Base-by-base conservation (phyloP, 257 asterid genomes). In the Paraleonurus japonicus region DNA sequence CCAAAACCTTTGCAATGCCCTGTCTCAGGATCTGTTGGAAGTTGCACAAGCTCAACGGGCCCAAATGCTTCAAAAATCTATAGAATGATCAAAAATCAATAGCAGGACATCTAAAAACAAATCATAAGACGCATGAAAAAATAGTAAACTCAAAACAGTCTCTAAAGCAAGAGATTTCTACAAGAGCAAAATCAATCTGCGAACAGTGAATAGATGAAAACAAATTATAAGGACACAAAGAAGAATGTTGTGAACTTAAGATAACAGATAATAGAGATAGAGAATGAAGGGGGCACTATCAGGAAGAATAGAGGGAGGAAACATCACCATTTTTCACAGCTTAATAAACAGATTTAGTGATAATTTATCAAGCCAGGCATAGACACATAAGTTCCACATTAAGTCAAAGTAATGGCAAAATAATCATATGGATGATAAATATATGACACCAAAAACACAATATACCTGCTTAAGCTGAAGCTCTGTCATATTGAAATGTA, bases 1-100 rank as follows among this genome's bases (percentile, higher is more conserved):
- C 99, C 99, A 78, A 95, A 95, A 75, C 99, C 99, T 87, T 95
- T 92, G 90, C 99, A 95, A 72, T 92, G 98, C 61, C 98, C 99
- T 7, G 99, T 89, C 81, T 95, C 99, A 35, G 99, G 96, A 78
- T 95, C 99, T 2, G 96, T 90, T 51, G 99, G 99, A 26, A 95
- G 91, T 82, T 95, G 99, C 72, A 95, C 97, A 67, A 95, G 96
- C 86, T 95, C 99, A 59, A 95, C 98, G 23, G 95, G 94, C 37
- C 99, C 99, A 87, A 95, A 95, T 19, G 98, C 95, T 88, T 92
- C 99, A 77, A 95, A 95, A 76, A 95, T 92, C 99, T 95, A 75
- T 19, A 71, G 41, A 76, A 4, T 4, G 43, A 24, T 26, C 12
- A 48, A n/a, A 24, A 43, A 43, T 28, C 33, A 80, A 16, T 51